A percentile compares a stretch with the other conserved stretches of the same genome.
phyloP scores from a whole-genome alignment of 2,329 filamentous ascomycete species.

The Cercospora canescens region DNA sequence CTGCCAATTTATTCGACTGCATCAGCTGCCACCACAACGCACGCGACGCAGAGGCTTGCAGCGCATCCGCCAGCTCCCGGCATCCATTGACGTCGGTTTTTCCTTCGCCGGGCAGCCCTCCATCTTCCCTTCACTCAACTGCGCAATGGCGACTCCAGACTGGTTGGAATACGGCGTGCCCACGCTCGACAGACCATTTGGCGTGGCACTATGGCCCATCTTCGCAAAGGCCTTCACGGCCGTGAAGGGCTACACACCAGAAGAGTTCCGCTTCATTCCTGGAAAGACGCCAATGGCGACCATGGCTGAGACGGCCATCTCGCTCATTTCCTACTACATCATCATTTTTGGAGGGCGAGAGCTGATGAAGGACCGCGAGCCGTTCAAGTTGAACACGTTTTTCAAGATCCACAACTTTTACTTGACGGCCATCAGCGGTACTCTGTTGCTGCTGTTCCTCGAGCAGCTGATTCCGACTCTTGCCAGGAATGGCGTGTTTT shows the following conservation, averaged over 20 bases:
- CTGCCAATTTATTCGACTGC: constrained; percentile 1
- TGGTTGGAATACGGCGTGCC: constrained; percentile 62
- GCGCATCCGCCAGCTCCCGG: constrained; percentile 6
- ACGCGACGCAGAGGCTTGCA: constrained; percentile 6
- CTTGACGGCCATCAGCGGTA: constrained; percentile 80
- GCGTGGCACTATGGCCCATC: constrained; percentile 87
- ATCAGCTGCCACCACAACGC: not conserved
- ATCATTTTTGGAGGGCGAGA: constrained; percentile 92
- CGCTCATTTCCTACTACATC: constrained; percentile 86
- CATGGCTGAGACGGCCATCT: constrained; percentile 75
- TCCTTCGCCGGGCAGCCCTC: not conserved
- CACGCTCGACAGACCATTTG: constrained; percentile 88
- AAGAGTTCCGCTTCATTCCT: constrained; percentile 80
- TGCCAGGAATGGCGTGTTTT: constrained; percentile 78
- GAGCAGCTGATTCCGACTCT: constrained; percentile 89
- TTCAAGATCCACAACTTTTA: constrained; percentile 98
- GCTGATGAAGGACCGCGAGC: constrained; percentile 81
- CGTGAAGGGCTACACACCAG: constrained; percentile 76
- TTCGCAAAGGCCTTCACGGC: constrained; percentile 84
- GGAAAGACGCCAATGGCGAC: constrained; percentile 89
- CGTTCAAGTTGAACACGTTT: constrained; percentile 82
- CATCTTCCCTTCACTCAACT: not conserved
- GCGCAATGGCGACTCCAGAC: constrained; percentile 51
- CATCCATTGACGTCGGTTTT: not conserved
- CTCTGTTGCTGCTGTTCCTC: constrained; percentile 79